These are phyloP conservation scores for Iris pallida DNA, from an alignment of 116 monocot genomes.

Conservation along the genomic window DNA sequence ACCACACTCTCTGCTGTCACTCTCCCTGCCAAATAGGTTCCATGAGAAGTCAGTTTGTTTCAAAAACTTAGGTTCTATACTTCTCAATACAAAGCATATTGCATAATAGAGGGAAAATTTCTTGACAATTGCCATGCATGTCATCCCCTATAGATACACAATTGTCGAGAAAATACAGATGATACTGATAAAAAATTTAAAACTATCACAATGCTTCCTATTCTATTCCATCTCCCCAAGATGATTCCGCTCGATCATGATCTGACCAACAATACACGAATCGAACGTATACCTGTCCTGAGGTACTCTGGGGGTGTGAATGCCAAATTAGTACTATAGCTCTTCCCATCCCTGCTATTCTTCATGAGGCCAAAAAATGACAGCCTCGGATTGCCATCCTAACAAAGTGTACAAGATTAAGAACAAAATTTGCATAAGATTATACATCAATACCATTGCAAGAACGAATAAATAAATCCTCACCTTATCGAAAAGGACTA, in stretches of 20 bases:
- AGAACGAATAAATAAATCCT: not conserved
- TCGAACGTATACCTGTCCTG: constrained; percentile 42
- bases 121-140: not conserved
- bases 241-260: not conserved
- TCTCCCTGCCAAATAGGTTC: constrained; percentile 37
- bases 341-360: constrained; percentile 87
- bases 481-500: constrained; percentile 82
- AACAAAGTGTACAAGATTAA: too few relatives aligned
- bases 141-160: not conserved
- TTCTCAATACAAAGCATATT: not conserved
- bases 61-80: not conserved
- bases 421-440: not conserved
- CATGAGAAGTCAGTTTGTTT: not conserved
- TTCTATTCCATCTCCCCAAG: not conserved
- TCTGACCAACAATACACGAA: not conserved
- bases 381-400: constrained; percentile 73
- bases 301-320: constrained; percentile 86
- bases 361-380: constrained; percentile 87
- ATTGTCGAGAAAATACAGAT: not conserved
- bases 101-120: not conserved
- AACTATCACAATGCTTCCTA: not conserved
- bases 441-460: not conserved
- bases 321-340: constrained; percentile 81
- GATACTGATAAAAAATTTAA: not conserved
- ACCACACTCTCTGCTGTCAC: constrained; percentile 72